Base-by-base conservation (phyloP, 2,329 filamentous ascomycete genomes). In the Ophiostoma novo-ulmi region DNA sequence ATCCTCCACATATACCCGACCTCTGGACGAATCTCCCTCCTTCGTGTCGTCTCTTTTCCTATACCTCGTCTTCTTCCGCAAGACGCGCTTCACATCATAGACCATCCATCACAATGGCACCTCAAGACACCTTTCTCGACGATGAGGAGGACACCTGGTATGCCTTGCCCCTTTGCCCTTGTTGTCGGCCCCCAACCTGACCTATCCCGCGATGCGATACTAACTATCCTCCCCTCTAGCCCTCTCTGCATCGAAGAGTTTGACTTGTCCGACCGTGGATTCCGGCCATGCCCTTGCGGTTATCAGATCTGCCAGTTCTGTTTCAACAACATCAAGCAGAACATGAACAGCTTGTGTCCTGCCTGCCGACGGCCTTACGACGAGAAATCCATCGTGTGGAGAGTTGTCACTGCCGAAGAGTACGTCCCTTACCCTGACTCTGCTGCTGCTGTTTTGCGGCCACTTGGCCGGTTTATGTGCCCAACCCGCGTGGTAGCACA, bases 261-360 rank as follows among this genome's bases (percentile, higher is more conserved):
- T 78, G 96, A 99, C 81, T 88, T 99, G 68, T 96, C 93, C 61
- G 95, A 99, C 84, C 92, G 93, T 80, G 97, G 97, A 81, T 99
- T 99, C 81, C 89, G 91, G 77, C 95, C 95, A 75, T 99, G 95
- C 83, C 94, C 94, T 71, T 99, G 95, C 79, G 95, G 95, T 73
- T 99, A 99, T 78, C 94, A 97, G 94, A 94, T 99, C 79, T 99
- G 95, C 81, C 96, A 99, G 84, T 99, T 99, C 82, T 99, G 95
- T 82, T 99, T 94, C 84, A 97, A 99, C 82, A 99, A 98, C 80
- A 96, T 99, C 80, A 97, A 96, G 82, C 97, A 91, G 76, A 97
- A 97, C 77, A 93, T 97, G 87, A 98, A 97, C 78, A 94, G 94
- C 48, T 86, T 97, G 71, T 99, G 95, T 80, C 95, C 95, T n/a